Percentiles rank a stretch among this genome's conserved stretches.
Evolutionary conservation across 2,329 filamentous ascomycete genomes (phyloP).

Genomic region (Diaporthe batatas): DNA sequence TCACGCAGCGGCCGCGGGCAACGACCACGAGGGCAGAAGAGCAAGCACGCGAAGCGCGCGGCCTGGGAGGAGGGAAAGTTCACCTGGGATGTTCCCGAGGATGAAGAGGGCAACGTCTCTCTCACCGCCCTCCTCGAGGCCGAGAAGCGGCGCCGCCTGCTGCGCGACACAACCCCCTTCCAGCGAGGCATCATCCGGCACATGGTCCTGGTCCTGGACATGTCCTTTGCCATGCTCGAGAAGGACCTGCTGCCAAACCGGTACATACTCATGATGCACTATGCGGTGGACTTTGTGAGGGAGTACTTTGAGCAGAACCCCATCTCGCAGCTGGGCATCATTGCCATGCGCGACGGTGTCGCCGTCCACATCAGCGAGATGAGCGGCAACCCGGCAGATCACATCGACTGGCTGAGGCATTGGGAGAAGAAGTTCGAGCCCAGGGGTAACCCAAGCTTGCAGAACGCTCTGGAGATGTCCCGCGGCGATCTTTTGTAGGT

Average conservation of each 20-base stretch:
- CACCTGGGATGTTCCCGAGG: constrained; percentile 83
- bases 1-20: constrained; percentile 41
- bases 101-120: constrained; percentile 82
- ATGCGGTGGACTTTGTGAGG: constrained; percentile 87
- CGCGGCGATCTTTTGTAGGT: constrained; percentile 86
- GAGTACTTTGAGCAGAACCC: constrained; percentile 99
- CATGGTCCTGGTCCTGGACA: constrained; percentile 88
- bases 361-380: constrained; percentile 89
- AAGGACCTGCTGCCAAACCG: constrained; percentile 94
- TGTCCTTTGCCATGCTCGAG: constrained; percentile 93
- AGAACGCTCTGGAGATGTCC: constrained; percentile 97
- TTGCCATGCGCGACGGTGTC: constrained; percentile 94
- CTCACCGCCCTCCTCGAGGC: constrained; percentile 84
- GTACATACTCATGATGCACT: constrained; percentile 84
- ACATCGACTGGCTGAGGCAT: constrained; percentile 80
- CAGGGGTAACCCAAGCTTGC: constrained; percentile 82
- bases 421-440: constrained; percentile 76
- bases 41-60: constrained; percentile 58
- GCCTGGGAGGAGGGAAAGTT: constrained; percentile 77
- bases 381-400: constrained; percentile 90
- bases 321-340: constrained; percentile 92
- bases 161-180: constrained; percentile 94
- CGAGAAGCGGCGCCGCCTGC: constrained; percentile 82
- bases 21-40: constrained; percentile 48
- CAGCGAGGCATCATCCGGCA: constrained; percentile 99